Conservation (phyloP, 352 stramenopile genomes). For the Pythium vanterpoolii region DNA sequence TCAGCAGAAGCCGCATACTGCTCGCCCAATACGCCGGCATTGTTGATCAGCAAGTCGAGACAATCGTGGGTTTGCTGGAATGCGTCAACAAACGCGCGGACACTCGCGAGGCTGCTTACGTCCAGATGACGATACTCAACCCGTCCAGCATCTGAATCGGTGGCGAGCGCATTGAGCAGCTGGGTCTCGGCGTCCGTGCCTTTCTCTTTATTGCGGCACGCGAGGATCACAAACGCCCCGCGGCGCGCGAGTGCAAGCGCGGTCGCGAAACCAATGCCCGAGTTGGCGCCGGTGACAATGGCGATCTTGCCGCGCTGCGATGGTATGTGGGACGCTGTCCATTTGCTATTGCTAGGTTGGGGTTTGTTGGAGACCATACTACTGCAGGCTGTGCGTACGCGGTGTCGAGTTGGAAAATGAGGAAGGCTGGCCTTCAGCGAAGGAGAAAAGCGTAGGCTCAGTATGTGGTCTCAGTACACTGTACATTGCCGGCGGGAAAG, state of each 20-base stretch:
- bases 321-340: constrained; percentile 2
- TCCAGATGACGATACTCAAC: constrained; percentile 25
- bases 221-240: constrained; percentile 54
- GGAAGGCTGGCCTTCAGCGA: no score
- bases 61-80: constrained; percentile 16
- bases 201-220: constrained; percentile 38
- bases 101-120: constrained; percentile 24
- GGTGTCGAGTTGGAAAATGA: no score
- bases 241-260: constrained; percentile 50
- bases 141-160: constrained; percentile 16
- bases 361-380: no score
- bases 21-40: constrained; percentile 14
- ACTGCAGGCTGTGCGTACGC: no score
- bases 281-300: constrained; percentile 81
- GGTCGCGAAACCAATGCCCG: constrained; percentile 74
- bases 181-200: constrained; percentile 31
- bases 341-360: no score
- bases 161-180: constrained; percentile 25
- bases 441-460: no score
- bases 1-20: not conserved
- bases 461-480: no score
- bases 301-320: constrained; percentile 45
- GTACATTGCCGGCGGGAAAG: no score
- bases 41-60: constrained; percentile 34
- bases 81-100: constrained; percentile 15